Conservation (phyloP, 257 asterid species). For the Avicennia marina region DNA sequence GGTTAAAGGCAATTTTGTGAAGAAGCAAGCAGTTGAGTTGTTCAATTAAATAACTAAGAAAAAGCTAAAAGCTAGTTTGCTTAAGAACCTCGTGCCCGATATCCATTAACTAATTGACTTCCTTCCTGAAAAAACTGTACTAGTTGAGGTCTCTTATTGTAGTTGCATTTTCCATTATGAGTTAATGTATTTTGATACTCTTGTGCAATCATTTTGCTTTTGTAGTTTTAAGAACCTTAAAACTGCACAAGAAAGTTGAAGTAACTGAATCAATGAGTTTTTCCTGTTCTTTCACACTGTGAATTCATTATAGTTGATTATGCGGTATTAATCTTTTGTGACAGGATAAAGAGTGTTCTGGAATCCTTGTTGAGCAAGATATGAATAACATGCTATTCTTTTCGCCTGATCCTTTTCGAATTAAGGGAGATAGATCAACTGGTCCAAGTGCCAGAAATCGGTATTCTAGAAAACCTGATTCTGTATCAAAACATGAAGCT, state of each 20-base stretch:
- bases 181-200: too few species aligned
- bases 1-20: constrained; percentile 11
- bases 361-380: constrained; percentile 53
- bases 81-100: background rate
- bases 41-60: constrained; percentile 7
- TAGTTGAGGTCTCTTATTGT: too few species aligned
- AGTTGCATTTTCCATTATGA: too few species aligned
- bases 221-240: too few species aligned
- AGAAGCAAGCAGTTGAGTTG: background rate
- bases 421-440: constrained; percentile 36
- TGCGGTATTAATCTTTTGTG: constrained; percentile 12
- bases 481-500: constrained; percentile 32
- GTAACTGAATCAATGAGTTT: background rate
- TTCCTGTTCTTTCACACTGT: background rate
- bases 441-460: constrained; percentile 35
- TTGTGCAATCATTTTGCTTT: too few species aligned
- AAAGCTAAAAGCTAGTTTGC: constrained; percentile 11
- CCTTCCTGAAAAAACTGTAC: too few species aligned
- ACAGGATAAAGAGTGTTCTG: constrained; percentile 48
- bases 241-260: background rate
- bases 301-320: constrained; percentile 10
- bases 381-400: constrained; percentile 40
- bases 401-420: constrained; percentile 59
- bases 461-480: constrained; percentile 34
- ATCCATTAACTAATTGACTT: too few species aligned